Evolutionary conservation across 1,139 yeast genomes (phyloP).

Genomic region (Fermentozyma sake): DNA sequence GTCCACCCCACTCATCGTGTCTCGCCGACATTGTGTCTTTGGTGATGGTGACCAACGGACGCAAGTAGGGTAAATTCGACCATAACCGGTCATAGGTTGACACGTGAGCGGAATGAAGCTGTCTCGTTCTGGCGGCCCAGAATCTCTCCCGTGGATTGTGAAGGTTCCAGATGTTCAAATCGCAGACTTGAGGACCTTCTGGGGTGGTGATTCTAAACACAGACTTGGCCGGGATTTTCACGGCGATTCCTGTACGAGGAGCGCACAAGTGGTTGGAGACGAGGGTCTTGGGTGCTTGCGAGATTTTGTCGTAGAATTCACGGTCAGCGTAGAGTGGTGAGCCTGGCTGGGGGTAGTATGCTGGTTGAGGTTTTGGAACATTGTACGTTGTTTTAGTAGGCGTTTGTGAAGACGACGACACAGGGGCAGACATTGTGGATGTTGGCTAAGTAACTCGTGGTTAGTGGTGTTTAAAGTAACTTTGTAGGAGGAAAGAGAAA

Average conservation of each 20-base stretch:
- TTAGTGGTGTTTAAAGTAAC: no score
- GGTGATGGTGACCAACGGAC: slow-evolving; percentile 62
- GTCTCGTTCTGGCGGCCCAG: slow-evolving; percentile 70
- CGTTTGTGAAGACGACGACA: slow-evolving; percentile 26
- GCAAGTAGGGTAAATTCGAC: slow-evolving; percentile 58
- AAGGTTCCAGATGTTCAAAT: slow-evolving; percentile 59
- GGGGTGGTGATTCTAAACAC: slow-evolving; percentile 60
- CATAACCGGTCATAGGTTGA: slow-evolving; percentile 58
- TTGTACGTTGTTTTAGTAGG: slow-evolving; percentile 36
- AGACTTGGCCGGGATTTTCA: slow-evolving; percentile 56
- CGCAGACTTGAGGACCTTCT: slow-evolving; percentile 70
- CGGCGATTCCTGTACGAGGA: slow-evolving; percentile 56
- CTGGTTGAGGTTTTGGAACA: slow-evolving; percentile 49
- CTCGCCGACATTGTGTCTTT: slow-evolving; percentile 54
- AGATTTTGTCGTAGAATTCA: slow-evolving; percentile 41
- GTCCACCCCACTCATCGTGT: slow-evolving; percentile 61
- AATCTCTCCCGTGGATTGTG: slow-evolving; percentile 59
- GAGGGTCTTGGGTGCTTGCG: slow-evolving; percentile 35
- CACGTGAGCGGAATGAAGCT: slow-evolving; percentile 63
- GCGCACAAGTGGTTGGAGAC: slow-evolving; percentile 38
- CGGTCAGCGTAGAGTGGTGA: slow-evolving; percentile 51
- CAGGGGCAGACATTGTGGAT: neutral
- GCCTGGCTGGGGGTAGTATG: slow-evolving; percentile 54
- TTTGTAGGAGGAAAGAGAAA: no score
- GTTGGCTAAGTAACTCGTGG: no score